phyloP scores from a whole-genome alignment of 2,329 filamentous ascomycete species.

The Magnaporthiopsis incrustans region DNA sequence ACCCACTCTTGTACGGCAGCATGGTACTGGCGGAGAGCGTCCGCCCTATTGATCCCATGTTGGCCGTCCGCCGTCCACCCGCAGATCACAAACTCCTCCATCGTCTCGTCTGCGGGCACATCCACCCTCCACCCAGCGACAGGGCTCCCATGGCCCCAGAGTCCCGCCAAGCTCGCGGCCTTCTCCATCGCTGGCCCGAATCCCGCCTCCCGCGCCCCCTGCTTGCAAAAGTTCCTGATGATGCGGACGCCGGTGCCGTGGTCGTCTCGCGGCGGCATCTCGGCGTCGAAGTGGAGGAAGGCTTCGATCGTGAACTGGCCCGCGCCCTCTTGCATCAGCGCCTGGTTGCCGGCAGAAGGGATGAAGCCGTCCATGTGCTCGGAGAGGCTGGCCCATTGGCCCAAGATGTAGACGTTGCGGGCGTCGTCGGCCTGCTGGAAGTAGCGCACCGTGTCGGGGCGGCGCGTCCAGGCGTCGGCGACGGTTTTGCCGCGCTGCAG shows the following conservation, averaged over 20 bases:
- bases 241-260: background rate
- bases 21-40: no score
- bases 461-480: slow-evolving; percentile 1
- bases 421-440: background rate
- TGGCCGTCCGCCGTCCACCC: no score
- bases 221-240: background rate
- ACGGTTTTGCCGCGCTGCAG: background rate
- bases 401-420: background rate
- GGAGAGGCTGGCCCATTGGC: slow-evolving; percentile 2
- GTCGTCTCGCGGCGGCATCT: background rate
- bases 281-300: background rate
- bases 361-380: slow-evolving; percentile 3
- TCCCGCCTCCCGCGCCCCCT: background rate
- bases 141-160: background rate
- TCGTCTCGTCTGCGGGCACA: background rate
- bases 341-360: background rate
- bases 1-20: no score
- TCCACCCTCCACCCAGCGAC: slow-evolving; percentile 1
- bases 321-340: background rate
- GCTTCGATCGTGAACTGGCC: background rate
- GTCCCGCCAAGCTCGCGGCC: background rate
- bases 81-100: slow-evolving; percentile 1
- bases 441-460: slow-evolving; percentile 1
- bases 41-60: no score
- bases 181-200: background rate